Percentiles rank a stretch among this genome's conserved stretches.
Conservation (phyloP, 179 eudicot genomes). For the Beta corolliflora region DNA sequence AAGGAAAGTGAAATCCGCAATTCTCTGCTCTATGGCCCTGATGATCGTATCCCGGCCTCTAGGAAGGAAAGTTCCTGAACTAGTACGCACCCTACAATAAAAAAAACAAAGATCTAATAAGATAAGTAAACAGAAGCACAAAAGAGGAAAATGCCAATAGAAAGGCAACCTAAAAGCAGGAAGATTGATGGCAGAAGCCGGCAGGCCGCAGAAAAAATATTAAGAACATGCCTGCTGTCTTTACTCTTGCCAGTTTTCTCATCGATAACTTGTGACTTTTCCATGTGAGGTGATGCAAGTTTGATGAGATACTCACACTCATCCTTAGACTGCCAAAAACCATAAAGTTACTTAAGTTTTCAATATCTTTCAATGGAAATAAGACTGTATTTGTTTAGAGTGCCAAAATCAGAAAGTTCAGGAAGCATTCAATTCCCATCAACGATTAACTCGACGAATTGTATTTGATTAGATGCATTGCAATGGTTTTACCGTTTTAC, state of each 20-base stretch:
- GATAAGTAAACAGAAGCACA: not conserved
- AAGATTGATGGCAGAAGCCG: not conserved
- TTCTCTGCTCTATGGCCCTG: constrained; percentile 75
- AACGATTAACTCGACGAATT: not conserved
- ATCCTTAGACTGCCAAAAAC: constrained; percentile 63
- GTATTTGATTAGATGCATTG: too few relatives aligned
- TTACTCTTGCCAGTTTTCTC: constrained; percentile 70
- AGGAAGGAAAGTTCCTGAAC: constrained; percentile 86
- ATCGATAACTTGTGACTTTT: constrained; percentile 87
- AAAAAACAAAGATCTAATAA: constrained; percentile 10
- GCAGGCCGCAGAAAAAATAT: constrained; percentile 1
- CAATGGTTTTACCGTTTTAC: not conserved
- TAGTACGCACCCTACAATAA: constrained; percentile 74
- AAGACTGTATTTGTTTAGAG: constrained; percentile 34
- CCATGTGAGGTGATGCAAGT: constrained; percentile 85
- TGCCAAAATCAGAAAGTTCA: constrained; percentile 38
- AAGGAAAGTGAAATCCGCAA: constrained; percentile 88
- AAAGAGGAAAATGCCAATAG: not conserved
- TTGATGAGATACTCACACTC: constrained; percentile 87
- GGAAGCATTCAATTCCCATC: not conserved
- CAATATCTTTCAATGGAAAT: not conserved
- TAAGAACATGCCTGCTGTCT: constrained; percentile 69
- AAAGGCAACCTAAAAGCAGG: not conserved
- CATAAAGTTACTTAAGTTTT: constrained; percentile 11
- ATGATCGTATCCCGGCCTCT: constrained; percentile 84